Evolutionary conservation across 495 filamentous ascomycete species (phyloP), one percentile per base, ranked within the genome.

Genomic region (Penicillium angulare): DNA sequence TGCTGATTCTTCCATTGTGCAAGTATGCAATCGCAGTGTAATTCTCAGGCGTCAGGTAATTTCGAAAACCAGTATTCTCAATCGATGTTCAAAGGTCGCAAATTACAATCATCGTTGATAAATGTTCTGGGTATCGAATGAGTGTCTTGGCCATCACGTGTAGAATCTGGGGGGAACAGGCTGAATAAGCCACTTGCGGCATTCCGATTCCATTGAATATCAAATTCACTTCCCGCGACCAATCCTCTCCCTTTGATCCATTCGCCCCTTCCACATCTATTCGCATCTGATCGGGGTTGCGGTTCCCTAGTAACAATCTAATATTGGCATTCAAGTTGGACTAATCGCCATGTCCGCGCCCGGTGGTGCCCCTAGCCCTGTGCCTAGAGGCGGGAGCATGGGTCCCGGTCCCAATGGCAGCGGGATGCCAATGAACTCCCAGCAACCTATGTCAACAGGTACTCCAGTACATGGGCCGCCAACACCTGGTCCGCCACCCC

Each of bases 371-470:
- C 74, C 72, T 24, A 77, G 73, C 59, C 69, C 77, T 58, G 72
- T 56, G 36, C 71, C 77, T 42, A 77, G 73, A 52, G 74, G 75
- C 70, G 74, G 74, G 56, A 72, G 73, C 50, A 72, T 71, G 20
- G 76, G 74, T 59, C 70, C 77, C 57, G 72, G 56, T 31, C 71
- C 77, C 39, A 77, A 73, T 52, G 74, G 75, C 31, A 74, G 74
- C 29, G 78, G 76, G 52, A 77, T 79, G 68, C 79, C 65, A 10
- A 74, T 80, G 66, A 72, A 77, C 55, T 68, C 74, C 33, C 79
- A 83, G 48, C 76, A 76, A 36, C 67, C 68, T 20, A 61, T 76
- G 53, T 50, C 63, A 45, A 63, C 55, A 45, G 64, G 57, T 3
- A 65, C 65, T n/a, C 67, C 75, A 23, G 65, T 69, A 22, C 64